A percentile compares a stretch with the other conserved stretches of the same genome.
Conservation (phyloP, 257 asterid species). For the Solanum ahanhuiri region DNA sequence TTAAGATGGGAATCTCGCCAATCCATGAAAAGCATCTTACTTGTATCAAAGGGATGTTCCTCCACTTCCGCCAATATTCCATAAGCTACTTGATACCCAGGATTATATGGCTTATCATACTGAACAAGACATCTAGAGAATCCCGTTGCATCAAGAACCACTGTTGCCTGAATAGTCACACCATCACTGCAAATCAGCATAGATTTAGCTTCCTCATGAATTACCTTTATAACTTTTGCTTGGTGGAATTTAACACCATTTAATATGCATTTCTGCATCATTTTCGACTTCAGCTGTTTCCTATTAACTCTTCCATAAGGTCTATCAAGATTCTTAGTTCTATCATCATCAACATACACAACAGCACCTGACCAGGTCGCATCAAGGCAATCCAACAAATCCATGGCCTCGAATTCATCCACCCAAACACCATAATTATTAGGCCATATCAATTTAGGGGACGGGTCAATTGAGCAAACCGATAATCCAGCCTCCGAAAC, state of each 20-base stretch:
- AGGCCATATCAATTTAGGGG: constrained; percentile 89
- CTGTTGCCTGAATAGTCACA: constrained; percentile 70
- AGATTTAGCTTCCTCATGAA: constrained; percentile 82
- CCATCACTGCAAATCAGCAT: constrained; percentile 81
- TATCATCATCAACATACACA: constrained; percentile 53
- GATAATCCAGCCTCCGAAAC: constrained; percentile 95
- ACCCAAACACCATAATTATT: constrained; percentile 99
- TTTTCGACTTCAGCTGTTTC: constrained; percentile 77
- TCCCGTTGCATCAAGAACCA: constrained; percentile 98
- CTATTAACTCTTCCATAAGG: constrained; percentile 91
- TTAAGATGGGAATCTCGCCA: constrained; percentile 89
- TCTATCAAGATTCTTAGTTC: constrained; percentile 61
- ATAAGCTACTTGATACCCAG: constrained; percentile 96
- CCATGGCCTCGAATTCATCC: constrained; percentile 99
- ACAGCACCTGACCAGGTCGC: constrained; percentile 87
- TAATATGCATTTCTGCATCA: constrained; percentile 88
- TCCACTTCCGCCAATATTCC: constrained; percentile 95
- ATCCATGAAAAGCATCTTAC: constrained; percentile 98
- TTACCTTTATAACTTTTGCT: constrained; percentile 83
- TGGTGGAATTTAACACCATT: constrained; percentile 95
- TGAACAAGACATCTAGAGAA: constrained; percentile 79
- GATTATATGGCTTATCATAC: constrained; percentile 90
- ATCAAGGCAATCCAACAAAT: constrained; percentile 89
- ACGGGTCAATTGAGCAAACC: constrained; percentile 90
- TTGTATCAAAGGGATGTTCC: constrained; percentile 71